phyloP scores from a whole-genome alignment of 768 basidiomycete genomes.

The Boletus pseudopeckii region DNA sequence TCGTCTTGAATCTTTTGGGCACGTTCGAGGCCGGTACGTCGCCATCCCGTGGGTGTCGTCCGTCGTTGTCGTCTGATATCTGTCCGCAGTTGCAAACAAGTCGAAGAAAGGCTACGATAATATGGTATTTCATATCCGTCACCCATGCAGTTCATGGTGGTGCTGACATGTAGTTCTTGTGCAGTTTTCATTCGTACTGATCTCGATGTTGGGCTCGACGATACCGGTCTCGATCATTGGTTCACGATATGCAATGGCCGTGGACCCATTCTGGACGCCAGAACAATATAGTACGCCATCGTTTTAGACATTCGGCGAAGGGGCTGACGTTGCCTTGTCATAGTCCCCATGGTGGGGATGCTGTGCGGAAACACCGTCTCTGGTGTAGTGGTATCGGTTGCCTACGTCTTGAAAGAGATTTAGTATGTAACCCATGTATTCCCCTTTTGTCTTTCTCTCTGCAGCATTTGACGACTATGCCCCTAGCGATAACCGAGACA shows the following conservation, averaged over 20 bases:
- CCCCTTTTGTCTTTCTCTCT: neutral
- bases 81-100: constrained; percentile 65
- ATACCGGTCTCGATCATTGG: constrained; percentile 80
- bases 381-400: constrained; percentile 66
- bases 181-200: constrained; percentile 60
- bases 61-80: neutral
- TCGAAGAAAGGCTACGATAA: constrained; percentile 65
- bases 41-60: neutral
- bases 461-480: neutral
- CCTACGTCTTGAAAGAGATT: constrained; percentile 72
- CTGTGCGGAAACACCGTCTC: constrained; percentile 78
- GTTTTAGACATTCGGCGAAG: no score
- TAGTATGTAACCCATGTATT: constrained; percentile 42
- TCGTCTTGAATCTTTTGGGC: constrained; percentile 70
- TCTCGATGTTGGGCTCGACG: constrained; percentile 70
- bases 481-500: constrained; percentile 74
- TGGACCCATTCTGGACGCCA: constrained; percentile 80
- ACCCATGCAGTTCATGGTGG: neutral
- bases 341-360: constrained; percentile 86
- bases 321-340: constrained; percentile 1
- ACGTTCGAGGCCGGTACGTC: constrained; percentile 70
- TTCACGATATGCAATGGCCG: constrained; percentile 68
- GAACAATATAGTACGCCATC: constrained; percentile 65
- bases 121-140: constrained; percentile 52
- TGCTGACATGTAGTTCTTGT: constrained; percentile 7